phyloP scores from a whole-genome alignment of 2,329 filamentous ascomycete species.

The Coniochaeta pulveracea region DNA sequence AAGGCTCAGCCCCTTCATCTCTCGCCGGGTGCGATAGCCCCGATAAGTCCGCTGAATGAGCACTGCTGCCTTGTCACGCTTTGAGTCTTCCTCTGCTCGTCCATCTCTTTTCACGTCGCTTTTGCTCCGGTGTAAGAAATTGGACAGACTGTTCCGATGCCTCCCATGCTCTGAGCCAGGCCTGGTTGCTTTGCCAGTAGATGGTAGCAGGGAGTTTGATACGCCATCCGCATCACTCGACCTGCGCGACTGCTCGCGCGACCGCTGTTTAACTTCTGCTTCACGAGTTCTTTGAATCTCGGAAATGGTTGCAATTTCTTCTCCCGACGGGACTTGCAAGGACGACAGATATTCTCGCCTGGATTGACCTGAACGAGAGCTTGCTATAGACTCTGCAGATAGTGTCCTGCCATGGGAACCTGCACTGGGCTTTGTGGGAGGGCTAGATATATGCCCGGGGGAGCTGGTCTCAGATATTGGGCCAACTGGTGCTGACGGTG shows the following conservation, averaged over 20 bases:
- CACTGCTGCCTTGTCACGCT: slow-evolving; percentile 33
- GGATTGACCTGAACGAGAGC: no score
- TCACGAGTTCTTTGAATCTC: slow-evolving; percentile 12
- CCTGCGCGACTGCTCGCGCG: slow-evolving; percentile 10
- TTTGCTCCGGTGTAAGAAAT: not conserved
- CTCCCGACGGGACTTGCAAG: slow-evolving; percentile 8
- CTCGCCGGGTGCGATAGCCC: slow-evolving; percentile 61
- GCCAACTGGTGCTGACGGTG: no score
- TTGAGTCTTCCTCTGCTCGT: slow-evolving; percentile 8
- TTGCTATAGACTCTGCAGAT: no score
- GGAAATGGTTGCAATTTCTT: slow-evolving; percentile 13
- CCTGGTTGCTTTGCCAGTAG: slow-evolving; percentile 6
- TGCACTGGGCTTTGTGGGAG: no score
- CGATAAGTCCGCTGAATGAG: slow-evolving; percentile 64
- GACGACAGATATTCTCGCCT: slow-evolving; percentile 1
- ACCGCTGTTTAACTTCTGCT: slow-evolving; percentile 11
- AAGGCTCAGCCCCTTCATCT: slow-evolving; percentile 57
- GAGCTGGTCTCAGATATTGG: no score
- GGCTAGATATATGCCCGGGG: no score
- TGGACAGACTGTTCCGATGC: slow-evolving; percentile 1
- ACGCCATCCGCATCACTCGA: no score
- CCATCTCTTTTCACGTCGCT: slow-evolving; percentile 2
- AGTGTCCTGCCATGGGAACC: no score
- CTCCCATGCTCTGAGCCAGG: slow-evolving; percentile 6
- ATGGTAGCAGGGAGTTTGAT: no score